phyloP scores from a whole-genome alignment of 2,329 filamentous ascomycete species.

The Microsporum ferrugineum region DNA sequence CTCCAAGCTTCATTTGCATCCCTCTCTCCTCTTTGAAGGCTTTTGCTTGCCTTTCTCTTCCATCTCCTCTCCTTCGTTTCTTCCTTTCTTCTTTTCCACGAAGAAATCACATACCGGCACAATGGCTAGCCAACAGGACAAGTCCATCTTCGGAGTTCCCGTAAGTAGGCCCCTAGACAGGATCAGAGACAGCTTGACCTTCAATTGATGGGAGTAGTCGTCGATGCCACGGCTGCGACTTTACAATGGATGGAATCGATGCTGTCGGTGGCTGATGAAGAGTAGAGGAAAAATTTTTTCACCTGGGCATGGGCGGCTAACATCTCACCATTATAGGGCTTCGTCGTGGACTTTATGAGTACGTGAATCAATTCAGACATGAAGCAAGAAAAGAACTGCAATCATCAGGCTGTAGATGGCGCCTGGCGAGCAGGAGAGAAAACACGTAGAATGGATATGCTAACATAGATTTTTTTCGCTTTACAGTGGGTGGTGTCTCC shows the following conservation, averaged over 20 bases:
- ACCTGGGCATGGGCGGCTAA: slow-evolving; percentile 19
- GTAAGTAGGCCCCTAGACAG: slow-evolving; percentile 26
- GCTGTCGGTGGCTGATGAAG: slow-evolving; percentile 6
- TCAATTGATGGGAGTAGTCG: background rate
- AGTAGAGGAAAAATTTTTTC: background rate
- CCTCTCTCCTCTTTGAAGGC: slow-evolving; percentile 23
- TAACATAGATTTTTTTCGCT: slow-evolving; percentile 12
- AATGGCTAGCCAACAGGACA: slow-evolving; percentile 42
- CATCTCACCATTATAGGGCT: slow-evolving; percentile 50
- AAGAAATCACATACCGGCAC: slow-evolving; percentile 26
- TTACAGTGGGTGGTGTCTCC: slow-evolving; percentile 95
- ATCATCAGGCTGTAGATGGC: background rate
- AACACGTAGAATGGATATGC: background rate
- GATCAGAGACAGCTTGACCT: background rate
- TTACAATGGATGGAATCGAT: slow-evolving; percentile 8
- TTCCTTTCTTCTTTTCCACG: slow-evolving; percentile 20
- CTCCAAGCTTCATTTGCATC: slow-evolving; percentile 22
- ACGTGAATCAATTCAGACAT: slow-evolving; percentile 42
- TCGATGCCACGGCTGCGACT: background rate
- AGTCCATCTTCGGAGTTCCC: slow-evolving; percentile 45
- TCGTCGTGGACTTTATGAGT: slow-evolving; percentile 98
- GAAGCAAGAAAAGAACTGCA: background rate
- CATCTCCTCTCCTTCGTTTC: slow-evolving; percentile 26
- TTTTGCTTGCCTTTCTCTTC: slow-evolving; percentile 21
- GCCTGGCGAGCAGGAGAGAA: background rate